phyloP scores from a whole-genome alignment of 2,329 filamentous ascomycete genomes.

The Fusarium sp. region DNA sequence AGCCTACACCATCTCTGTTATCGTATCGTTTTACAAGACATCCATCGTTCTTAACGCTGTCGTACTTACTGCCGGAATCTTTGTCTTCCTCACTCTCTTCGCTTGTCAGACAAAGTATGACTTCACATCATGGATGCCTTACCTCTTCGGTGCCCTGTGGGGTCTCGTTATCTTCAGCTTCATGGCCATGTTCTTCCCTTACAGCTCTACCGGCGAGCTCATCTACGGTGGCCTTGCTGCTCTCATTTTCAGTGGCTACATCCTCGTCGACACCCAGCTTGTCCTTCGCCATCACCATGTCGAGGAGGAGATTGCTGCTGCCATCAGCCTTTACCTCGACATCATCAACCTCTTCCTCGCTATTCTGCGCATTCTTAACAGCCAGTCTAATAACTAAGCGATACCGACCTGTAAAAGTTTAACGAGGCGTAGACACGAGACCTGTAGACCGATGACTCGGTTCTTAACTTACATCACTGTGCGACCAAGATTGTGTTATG shows the following conservation, averaged over 20 bases:
- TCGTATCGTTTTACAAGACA: constrained; percentile 88
- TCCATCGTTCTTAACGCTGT: constrained; percentile 89
- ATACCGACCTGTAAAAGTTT: neutral
- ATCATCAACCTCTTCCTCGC: constrained; percentile 97
- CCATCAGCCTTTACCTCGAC: constrained; percentile 94
- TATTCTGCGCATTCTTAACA: constrained; percentile 95
- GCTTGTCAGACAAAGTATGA: constrained; percentile 98
- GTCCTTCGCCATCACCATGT: constrained; percentile 96
- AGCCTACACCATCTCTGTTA: constrained; percentile 91
- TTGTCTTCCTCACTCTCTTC: constrained; percentile 82
- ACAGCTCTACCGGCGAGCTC: constrained; percentile 82
- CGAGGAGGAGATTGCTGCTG: constrained; percentile 95
- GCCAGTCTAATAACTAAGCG: constrained; percentile 84
- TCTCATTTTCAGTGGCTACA: constrained; percentile 92
- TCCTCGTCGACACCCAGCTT: constrained; percentile 94
- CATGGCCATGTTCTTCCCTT: constrained; percentile 88
- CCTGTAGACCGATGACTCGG: neutral
- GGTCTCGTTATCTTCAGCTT: constrained; percentile 91
- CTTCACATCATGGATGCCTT: constrained; percentile 97
- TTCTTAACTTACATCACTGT: neutral
- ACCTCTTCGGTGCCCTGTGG: constrained; percentile 91
- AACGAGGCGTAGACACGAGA: neutral
- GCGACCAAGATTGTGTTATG: constrained; percentile 3
- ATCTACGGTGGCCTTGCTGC: constrained; percentile 84
- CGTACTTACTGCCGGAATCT: constrained; percentile 84